A percentile compares a stretch with the other conserved stretches of the same genome.
Evolutionary conservation across 164 flowering plant genomes (phyloP).

Genomic region (Tetrastigma voinierianum): DNA sequence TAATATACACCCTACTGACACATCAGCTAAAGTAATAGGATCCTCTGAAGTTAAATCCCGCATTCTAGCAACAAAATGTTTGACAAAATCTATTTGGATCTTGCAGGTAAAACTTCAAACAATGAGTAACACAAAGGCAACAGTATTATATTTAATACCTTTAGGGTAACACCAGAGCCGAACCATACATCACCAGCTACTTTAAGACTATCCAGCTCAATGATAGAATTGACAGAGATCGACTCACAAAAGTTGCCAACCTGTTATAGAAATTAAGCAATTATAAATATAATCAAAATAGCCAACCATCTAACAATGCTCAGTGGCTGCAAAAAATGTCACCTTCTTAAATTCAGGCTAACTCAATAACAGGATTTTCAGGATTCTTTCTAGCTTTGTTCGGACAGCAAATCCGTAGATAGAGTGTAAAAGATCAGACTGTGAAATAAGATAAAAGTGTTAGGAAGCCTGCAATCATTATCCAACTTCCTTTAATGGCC

Average conservation of each 20-base stretch:
- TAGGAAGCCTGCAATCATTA: constrained; percentile 4
- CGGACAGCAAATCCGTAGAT: constrained; percentile 64
- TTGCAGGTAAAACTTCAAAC: neutral
- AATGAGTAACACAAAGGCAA: neutral
- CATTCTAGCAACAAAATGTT: no score
- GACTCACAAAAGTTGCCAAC: constrained; percentile 49
- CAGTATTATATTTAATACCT: constrained; percentile 26
- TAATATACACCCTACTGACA: no score
- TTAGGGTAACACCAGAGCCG: constrained; percentile 38
- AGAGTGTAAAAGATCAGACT: constrained; percentile 98
- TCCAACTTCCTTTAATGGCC: neutral
- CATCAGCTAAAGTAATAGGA: no score
- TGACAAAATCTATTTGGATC: no score
- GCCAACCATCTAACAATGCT: neutral
- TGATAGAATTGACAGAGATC: constrained; percentile 44
- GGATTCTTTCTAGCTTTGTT: constrained; percentile 69
- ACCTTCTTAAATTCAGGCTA: constrained; percentile 97
- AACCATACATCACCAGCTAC: constrained; percentile 58
- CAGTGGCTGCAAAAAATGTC: neutral
- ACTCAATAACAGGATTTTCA: constrained; percentile 76
- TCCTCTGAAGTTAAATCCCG: no score
- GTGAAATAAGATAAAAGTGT: constrained; percentile 15
- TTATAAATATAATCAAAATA: neutral
- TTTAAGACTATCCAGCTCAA: constrained; percentile 41
- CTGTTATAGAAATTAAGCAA: constrained; percentile 30